Conservation (phyloP, 2,329 filamentous ascomycete genomes). For the Conoideocrella luteorostrata region DNA sequence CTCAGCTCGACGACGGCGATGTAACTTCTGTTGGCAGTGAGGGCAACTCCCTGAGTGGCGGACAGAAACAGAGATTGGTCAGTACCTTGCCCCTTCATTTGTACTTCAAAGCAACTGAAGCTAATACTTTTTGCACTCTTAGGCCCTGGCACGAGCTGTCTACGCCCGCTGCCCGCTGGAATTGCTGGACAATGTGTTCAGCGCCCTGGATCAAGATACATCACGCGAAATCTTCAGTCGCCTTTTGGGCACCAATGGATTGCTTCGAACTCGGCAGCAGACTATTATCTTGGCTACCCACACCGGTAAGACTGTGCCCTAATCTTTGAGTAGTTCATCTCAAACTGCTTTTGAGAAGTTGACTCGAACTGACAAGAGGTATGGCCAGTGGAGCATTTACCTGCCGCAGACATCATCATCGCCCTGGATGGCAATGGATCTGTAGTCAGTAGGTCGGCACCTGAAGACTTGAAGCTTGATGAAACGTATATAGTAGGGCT, state of each 20-base stretch:
- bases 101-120: too few species aligned
- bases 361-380: not conserved
- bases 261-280: not conserved
- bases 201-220: constrained; percentile 4
- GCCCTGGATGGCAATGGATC: not conserved
- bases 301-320: not conserved
- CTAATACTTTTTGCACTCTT: not conserved
- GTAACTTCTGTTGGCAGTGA: constrained; percentile 26
- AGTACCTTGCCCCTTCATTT: constrained; percentile 18
- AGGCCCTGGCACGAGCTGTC: constrained; percentile 8
- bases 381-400: not conserved
- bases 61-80: constrained; percentile 25
- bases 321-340: not conserved
- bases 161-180: constrained; percentile 3
- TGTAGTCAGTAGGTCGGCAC: not conserved
- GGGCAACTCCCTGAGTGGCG: constrained; percentile 30
- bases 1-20: constrained; percentile 22
- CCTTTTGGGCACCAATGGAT: constrained; percentile 1
- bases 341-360: not conserved
- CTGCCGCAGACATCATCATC: constrained; percentile 4
- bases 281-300: constrained; percentile 8
- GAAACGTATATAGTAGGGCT: not conserved
- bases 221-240: constrained; percentile 1
- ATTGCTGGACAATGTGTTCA: constrained; percentile 8
- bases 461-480: not conserved